Evolutionary conservation across 2,329 filamentous ascomycete species (phyloP), one percentile per base, ranked within the genome.

Genomic region (Alternaria tenuissima): DNA sequence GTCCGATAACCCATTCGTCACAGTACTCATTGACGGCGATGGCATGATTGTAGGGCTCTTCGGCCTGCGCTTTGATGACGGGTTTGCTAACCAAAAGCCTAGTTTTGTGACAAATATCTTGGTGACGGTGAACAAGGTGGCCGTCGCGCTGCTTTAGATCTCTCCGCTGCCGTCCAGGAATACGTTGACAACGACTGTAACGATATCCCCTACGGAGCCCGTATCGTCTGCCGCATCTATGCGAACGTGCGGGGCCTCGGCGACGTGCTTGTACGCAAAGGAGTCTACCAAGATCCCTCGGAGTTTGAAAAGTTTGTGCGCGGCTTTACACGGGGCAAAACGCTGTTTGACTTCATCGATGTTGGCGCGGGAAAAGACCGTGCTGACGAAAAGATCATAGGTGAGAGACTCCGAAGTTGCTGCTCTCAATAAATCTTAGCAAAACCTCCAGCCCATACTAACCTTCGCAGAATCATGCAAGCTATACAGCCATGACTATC

Each of bases 21-120:
- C 85, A 16, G 78, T 86, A 32, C 76, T 88, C 36, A 79, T 88
- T 49, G 85, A 88, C 65, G 85, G 84, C 41, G 84, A 87, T 64
- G 83, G 81, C 44, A 82, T 86, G 74, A 80, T 87, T 62, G 68
- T 68, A 24, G 60, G 66, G 3, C 32, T 2, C 1, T 59, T 64
- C 41, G 14, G 62, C 26, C 18, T 22, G 3, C 26, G 24, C 7
- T 12, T 16, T 11, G 28, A 26, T 7, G 12, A 44, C 18, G 20
- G 7, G 3, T 34, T 7, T 34, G 46, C 59, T 61, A 22, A 77
- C 65, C 14, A 20, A 14, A 22, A 28, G 16, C 14, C 18, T 14
- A 70, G 68, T 87, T 88, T 66, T 76, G 79, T 44, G 82, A 87
- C 55, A 78, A 84, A 18, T 81, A 83, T 54, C 59, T 87, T 48